Percentiles rank a stretch among this genome's conserved stretches.
Conservation (phyloP, 108 stramenopile genomes). For the Skeletonema costatum region DNA sequence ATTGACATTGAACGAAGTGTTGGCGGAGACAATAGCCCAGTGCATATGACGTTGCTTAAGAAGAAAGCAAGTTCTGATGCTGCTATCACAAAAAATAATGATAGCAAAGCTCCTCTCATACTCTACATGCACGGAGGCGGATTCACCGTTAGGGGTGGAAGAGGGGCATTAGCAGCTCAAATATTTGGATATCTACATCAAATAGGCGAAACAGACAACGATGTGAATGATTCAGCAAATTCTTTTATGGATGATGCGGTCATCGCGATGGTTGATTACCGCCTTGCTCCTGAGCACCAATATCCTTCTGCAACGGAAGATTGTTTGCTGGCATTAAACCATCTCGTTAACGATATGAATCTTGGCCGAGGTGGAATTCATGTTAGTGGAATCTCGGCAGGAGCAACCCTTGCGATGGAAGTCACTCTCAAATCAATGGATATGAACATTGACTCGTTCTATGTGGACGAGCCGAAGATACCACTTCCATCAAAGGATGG, state of each 20-base stretch:
- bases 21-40: not conserved
- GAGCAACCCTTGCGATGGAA: not conserved
- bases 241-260: not conserved
- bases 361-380: not conserved
- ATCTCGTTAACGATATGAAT: not conserved
- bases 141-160: not conserved
- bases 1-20: not conserved
- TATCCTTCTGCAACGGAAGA: not conserved
- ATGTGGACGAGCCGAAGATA: not conserved
- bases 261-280: not conserved
- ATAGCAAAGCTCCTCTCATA: not conserved
- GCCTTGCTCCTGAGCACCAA: not conserved
- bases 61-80: not conserved
- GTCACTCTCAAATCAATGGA: not conserved
- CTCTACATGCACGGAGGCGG: not conserved
- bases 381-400: not conserved
- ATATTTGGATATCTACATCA: not conserved
- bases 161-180: not conserved
- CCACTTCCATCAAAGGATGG: not conserved
- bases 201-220: not conserved
- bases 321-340: not conserved
- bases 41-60: not conserved
- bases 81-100: not conserved
- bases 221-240: not conserved
- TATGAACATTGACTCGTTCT: not conserved